These are phyloP conservation scores for Gigaspora rosea DNA, from an alignment of 192 early-diverging fungal genomes.

Conservation along the genomic window DNA sequence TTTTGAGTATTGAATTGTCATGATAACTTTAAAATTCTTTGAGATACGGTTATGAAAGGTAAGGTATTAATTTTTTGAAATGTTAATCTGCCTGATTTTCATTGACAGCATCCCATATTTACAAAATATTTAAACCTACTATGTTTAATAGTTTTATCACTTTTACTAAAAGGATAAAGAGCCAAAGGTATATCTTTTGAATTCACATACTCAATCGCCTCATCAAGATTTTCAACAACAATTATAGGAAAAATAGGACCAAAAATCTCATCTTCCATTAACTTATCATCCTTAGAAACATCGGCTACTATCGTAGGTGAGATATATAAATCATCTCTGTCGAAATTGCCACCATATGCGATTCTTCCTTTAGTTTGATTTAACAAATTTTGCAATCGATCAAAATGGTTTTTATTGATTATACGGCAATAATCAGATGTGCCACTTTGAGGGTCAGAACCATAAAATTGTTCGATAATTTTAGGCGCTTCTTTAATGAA, in stretches of 20 bases:
- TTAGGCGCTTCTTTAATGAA: constrained; percentile 53
- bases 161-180: constrained; percentile 72
- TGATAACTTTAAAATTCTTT: no score
- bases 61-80: not conserved
- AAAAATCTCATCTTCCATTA: constrained; percentile 90
- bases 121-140: constrained; percentile 34
- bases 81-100: no score
- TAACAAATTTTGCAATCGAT: constrained; percentile 59
- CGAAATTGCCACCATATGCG: constrained; percentile 61
- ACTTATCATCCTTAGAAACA: constrained; percentile 56
- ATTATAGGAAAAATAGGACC: constrained; percentile 89
- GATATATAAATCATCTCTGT: constrained; percentile 69
- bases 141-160: constrained; percentile 50
- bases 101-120: not conserved
- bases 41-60: not conserved
- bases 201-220: constrained; percentile 66
- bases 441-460: constrained; percentile 42
- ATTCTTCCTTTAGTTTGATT: constrained; percentile 54
- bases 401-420: constrained; percentile 59
- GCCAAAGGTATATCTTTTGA: constrained; percentile 73
- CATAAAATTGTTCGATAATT: constrained; percentile 45
- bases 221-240: constrained; percentile 60
- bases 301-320: constrained; percentile 81
- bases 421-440: constrained; percentile 59
- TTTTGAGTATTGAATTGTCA: no score